Evolutionary conservation across 2,329 filamentous ascomycete genomes (phyloP), one percentile per base, ranked within the genome.

Genomic region (Trichoderma pleuroti): DNA sequence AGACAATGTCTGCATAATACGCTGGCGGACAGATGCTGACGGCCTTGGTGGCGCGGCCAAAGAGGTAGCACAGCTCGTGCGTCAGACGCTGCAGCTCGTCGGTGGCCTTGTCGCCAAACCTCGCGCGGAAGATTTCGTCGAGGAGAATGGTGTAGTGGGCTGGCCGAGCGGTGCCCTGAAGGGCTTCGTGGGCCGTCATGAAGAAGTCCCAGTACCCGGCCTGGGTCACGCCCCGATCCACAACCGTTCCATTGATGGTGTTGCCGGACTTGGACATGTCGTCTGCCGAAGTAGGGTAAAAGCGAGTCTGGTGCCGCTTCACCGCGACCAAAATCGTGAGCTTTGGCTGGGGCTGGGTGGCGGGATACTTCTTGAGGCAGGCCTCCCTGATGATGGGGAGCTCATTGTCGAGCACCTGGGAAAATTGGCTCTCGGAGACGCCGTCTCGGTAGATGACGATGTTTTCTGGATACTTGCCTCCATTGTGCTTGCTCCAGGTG

Each of bases 371-470:
- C 30, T 82, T 78, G 2, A 81, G 75, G 78, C 92, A 95, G 0
- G 93, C 93, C 9, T 84, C 80, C 6, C 90, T 84, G 69, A 95
- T 90, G 2, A 81, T 78, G 0, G 89, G 88, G 49, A 97, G 84
- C 79, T 98, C 94, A 1, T 86, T 72, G 0, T 87, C 81, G 0
- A 96, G 81, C 0, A 97, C 91, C 26, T 86, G 82, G 0, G 84
- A 76, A 79, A 94, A 97, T 74, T 97, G 93, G 0, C 93, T 90
- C 76, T 97, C 94, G 0, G 93, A 96, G 0, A 98, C 93, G 42
- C 94, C 94, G 75, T 97, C 94, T 30, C 94, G 91, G 82, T 93
- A 98, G 60, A 97, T 87, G 72, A 98, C 82, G 56, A 97, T 91
- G 75, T 93, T 92, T 26, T 89, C 85, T 0, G 94, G 94, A 0